Base-by-base conservation (phyloP, 2,329 filamentous ascomycete species). In the Coleophoma eucalyptorum region DNA sequence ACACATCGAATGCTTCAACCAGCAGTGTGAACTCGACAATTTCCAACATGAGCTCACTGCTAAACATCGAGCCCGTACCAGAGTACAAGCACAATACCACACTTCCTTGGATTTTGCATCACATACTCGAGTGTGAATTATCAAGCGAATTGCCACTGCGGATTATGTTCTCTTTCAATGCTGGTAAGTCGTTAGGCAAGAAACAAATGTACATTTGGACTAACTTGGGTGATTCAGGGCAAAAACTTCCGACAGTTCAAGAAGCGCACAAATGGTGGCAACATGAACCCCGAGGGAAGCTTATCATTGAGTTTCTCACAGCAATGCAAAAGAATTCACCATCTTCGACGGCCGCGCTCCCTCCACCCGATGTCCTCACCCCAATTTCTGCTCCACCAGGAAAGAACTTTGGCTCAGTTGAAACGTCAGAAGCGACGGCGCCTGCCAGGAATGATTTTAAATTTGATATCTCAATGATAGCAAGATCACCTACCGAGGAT, bases 161-260 rank as follows among this genome's bases (percentile, higher is more conserved):
- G n/a, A 61, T 57, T 21, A 64, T 64, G 62, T 64, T 61, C 20
- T 56, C 58, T 5, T 61, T 61, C 44, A 64, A 63, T 49, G 47
- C 58, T 20, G 60, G 62, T 62, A 58, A n/a, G 19, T 43, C 15
- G 33, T 16, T 21, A 8, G 16, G 16, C 20, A 8, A 32, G 44
- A 18, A 26, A 26, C 26, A 26, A 5, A 26, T 3, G 10, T 26
- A 26, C 3, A 26, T 26, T 7, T 26, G 26, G 4, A 41, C 12
- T 32, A 10, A 44, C 4, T 11, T 26, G 13, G n/a, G 16, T 19
- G 8, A 10, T 34, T 16, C 32, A 62, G 62, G 57, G 7, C 53
- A 61, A 18, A 52, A 49, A 45, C 40, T 62, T 4, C 59, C 60
- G 5, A 57, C 46, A 7, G 43, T 63, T 2, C 58, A 53, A 33